These are phyloP conservation scores for Candida sojae DNA, from an alignment of 1,139 yeast genomes.

Conservation along the genomic window DNA sequence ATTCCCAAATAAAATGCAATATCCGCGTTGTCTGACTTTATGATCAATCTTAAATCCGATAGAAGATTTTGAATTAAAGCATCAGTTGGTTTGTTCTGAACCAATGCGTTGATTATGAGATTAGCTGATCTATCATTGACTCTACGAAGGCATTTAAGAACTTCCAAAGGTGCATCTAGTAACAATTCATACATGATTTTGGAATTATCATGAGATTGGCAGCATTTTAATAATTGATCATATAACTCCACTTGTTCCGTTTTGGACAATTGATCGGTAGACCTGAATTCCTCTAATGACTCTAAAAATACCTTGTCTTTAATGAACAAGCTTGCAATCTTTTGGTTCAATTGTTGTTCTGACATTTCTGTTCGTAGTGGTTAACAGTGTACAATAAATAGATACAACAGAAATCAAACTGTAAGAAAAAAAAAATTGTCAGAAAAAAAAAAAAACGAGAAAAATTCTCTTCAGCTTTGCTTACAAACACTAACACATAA, in stretches of 20 bases:
- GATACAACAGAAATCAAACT: neutral
- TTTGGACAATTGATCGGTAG: neutral
- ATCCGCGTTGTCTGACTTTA: constrained; percentile 6
- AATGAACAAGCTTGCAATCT: constrained; percentile 2
- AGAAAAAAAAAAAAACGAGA: neutral
- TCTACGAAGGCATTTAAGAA: constrained; percentile 19
- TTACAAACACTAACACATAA: neutral
- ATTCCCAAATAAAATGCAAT: constrained; percentile 15
- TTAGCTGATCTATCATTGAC: constrained; percentile 20
- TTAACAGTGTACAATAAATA: no score
- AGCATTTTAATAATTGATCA: constrained; percentile 11
- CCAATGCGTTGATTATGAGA: constrained; percentile 4
- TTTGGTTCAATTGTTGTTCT: neutral
- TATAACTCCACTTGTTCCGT: constrained; percentile 2
- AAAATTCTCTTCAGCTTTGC: neutral
- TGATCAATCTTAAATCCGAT: constrained; percentile 14
- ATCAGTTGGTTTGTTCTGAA: neutral
- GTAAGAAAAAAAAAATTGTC: neutral
- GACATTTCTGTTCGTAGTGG: neutral
- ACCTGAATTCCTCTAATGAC: neutral
- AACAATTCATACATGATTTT: constrained; percentile 19
- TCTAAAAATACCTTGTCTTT: neutral
- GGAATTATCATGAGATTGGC: constrained; percentile 16
- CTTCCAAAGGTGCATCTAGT: constrained; percentile 19
- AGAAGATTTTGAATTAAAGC: constrained; percentile 14